Evolutionary conservation across 345 rosid species (phyloP), one percentile per base, ranked within the genome.

Genomic region (Arabidopsis thaliana): DNA sequence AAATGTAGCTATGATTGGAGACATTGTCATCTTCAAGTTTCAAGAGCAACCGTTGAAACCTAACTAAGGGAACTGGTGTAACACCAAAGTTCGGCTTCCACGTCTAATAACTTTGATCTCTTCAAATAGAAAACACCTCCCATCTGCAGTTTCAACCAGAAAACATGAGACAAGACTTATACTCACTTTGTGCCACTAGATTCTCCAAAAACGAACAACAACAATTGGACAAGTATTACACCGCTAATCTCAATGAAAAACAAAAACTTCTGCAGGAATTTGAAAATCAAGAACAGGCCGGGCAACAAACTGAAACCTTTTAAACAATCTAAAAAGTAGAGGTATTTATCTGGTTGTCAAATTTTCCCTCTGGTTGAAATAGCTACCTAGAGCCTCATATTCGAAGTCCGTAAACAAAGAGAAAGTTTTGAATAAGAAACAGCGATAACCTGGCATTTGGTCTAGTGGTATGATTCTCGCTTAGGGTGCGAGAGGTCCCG

Each of bases 401-500:
- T 28, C 4, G 32, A 4, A 28, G 0, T 28, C 4, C 32, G 32
- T 28, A 3, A 28, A 28, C 32, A 28, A 28, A 28, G 30, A 28
- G 32, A 28, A 28, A 28, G 32, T 28, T 28, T 28, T 3, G 32
- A 28, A 28, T 28, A 2, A 2, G 0, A 28, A 28, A 28, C 32
- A 28, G 4, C 32, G 4, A 28, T 28, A 28, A 28, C 30, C 32
- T 3, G 37, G 37, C 37, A 34, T 34, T 34, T 34, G 37, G 37
- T 34, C 36, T 33, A 33, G 36, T 33, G 89, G 88, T 76, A 88
- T 84, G 86, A 90, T 88, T 87, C 91, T 92, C 85, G 87, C 93
- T 91, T 89, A 67, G 90, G 91, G 90, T 89, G 89, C 86, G 84
- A 87, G 88, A 90, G 85, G 90, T 87, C 95, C 93, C 90, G 87